Conservation (phyloP, 2,329 filamentous ascomycete genomes). For the Rutstroemia sydowiana region DNA sequence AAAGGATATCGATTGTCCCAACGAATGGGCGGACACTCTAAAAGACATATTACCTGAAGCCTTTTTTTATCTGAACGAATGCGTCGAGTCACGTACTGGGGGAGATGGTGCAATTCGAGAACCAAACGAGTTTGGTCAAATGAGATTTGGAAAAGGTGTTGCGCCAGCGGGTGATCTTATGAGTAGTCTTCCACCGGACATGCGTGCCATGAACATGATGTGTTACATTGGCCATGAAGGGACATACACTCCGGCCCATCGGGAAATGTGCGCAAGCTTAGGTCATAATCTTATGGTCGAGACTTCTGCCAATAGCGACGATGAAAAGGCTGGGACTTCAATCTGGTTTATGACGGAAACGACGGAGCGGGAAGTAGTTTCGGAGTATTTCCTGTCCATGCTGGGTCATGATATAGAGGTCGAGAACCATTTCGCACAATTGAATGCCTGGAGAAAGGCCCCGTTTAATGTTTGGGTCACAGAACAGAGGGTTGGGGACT, state of each 20-base stretch:
- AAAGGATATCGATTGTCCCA: constrained; percentile 94
- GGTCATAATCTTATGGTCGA: constrained; percentile 99
- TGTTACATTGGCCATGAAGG: constrained; percentile 97
- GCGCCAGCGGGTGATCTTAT: constrained; percentile 84
- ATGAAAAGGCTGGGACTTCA: constrained; percentile 78
- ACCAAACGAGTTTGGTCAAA: constrained; percentile 33
- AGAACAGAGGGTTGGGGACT: constrained; percentile 83
- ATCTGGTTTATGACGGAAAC: constrained; percentile 99
- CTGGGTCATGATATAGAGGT: constrained; percentile 95
- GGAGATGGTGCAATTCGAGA: constrained; percentile 48
- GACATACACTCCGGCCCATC: constrained; percentile 89
- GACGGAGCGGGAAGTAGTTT: constrained; percentile 81
- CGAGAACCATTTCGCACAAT: constrained; percentile 91
- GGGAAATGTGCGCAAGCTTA: constrained; percentile 94
- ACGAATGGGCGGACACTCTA: constrained; percentile 76
- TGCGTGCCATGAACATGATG: constrained; percentile 96
- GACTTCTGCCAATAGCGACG: constrained; percentile 64
- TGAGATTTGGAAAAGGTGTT: constrained; percentile 35
- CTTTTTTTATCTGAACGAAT: constrained; percentile 88
- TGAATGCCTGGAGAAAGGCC: constrained; percentile 91
- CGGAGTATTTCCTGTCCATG: constrained; percentile 89
- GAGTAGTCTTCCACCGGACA: constrained; percentile 78
- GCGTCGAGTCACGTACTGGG: constrained; percentile 47
- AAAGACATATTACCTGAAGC: constrained; percentile 69
- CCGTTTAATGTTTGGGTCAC: constrained; percentile 90